Conservation (phyloP, 768 basidiomycete genomes). For the Termitomyces eurrhizus region DNA sequence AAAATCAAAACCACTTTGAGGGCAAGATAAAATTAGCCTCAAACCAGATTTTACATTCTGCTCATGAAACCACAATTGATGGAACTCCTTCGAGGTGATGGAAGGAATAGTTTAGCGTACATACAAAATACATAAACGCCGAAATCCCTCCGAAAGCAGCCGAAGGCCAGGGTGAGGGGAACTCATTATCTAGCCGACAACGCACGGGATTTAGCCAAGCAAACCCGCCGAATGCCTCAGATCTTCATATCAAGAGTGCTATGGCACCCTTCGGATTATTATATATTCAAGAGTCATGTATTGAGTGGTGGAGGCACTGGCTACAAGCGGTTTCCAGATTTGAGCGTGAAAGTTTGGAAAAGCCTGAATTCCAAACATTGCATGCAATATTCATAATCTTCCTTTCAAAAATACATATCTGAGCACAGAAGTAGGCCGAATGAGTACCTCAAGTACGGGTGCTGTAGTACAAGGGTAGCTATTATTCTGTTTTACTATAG, state of each 20-base stretch:
- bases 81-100: neutral
- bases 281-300: neutral
- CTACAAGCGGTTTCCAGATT: neutral
- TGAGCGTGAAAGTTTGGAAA: neutral
- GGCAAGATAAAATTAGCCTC: neutral
- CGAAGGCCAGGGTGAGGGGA: too few species aligned
- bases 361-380: conserved; percentile 1
- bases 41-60: neutral
- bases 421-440: neutral
- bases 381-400: neutral
- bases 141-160: neutral
- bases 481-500: neutral
- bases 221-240: neutral
- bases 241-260: neutral
- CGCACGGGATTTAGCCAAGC: neutral
- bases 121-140: neutral
- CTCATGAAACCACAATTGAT: neutral
- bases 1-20: neutral
- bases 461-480: conserved; percentile 5
- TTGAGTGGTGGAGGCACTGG: neutral
- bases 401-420: neutral
- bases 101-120: neutral
- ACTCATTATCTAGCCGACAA: neutral
- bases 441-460: conserved; percentile 6
- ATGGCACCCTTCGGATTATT: neutral